Conservation (phyloP, 768 basidiomycete species). For the Termitomyces eurrhizus region DNA sequence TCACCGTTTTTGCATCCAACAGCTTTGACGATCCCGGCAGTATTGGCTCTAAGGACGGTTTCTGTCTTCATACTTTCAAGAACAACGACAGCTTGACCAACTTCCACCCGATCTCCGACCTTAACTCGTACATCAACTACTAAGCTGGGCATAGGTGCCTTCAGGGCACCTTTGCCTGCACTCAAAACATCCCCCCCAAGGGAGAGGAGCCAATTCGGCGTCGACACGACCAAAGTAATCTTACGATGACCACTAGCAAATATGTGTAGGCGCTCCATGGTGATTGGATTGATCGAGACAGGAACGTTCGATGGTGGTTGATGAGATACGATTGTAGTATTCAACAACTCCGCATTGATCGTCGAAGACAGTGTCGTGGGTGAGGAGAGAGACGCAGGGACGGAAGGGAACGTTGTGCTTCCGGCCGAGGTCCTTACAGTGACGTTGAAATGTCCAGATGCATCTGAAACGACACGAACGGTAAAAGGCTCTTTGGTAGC, state of each 20-base stretch:
- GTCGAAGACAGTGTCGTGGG: conserved; percentile 51
- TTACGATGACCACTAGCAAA: conserved; percentile 60
- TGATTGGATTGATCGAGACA: conserved; percentile 48
- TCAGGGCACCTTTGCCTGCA: conserved; percentile 59
- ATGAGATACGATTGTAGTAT: conserved; percentile 76
- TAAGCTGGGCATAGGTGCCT: conserved; percentile 91
- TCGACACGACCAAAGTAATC: conserved; percentile 61
- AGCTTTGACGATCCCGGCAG: conserved; percentile 62
- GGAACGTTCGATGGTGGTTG: conserved; percentile 48
- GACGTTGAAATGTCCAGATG: conserved; percentile 49
- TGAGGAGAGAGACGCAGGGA: conserved; percentile 54
- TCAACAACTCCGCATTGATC: conserved; percentile 43
- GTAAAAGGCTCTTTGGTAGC: conserved; percentile 34
- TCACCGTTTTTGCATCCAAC: conserved; percentile 82
- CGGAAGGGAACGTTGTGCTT: conserved; percentile 38
- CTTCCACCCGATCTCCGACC: conserved; percentile 73
- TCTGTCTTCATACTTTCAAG: conserved; percentile 99
- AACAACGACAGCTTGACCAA: conserved; percentile 77
- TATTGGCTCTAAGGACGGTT: conserved; percentile 74
- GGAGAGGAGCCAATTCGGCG: conserved; percentile 67
- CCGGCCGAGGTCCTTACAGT: conserved; percentile 34
- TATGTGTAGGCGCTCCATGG: conserved; percentile 74
- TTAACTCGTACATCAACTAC: conserved; percentile 85
- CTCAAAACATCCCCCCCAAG: conserved; percentile 56
- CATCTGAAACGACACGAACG: conserved; percentile 34